These are phyloP conservation scores for Citrus trifoliata DNA, from an alignment of 345 rosid genomes.

Conservation along the genomic window DNA sequence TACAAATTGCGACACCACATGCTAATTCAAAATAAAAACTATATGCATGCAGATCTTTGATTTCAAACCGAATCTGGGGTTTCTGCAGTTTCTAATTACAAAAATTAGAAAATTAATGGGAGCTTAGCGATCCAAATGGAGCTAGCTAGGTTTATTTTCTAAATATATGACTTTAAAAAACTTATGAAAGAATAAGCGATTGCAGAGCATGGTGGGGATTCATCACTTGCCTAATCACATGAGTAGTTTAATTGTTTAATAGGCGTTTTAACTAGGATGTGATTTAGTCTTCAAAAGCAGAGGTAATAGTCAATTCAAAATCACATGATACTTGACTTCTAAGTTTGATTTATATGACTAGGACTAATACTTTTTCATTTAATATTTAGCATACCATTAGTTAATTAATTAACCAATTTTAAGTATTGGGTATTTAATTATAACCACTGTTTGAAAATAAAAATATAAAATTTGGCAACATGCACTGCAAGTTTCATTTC, in stretches of 20 bases:
- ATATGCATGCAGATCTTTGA: neutral
- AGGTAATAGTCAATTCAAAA: slow-evolving; percentile 15
- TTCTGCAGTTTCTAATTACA: neutral
- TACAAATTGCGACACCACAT: slow-evolving; percentile 5
- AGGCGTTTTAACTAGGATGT: neutral
- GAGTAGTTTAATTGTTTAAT: slow-evolving; percentile 12
- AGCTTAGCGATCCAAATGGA: neutral
- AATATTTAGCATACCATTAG: neutral
- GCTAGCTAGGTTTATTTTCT: too few relatives aligned
- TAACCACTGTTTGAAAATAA: too few relatives aligned
- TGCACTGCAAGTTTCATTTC: too few relatives aligned
- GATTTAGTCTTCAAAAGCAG: neutral
- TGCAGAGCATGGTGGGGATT: neutral
- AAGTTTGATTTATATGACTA: neutral
- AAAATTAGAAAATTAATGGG: neutral
- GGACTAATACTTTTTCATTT: neutral
- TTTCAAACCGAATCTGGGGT: neutral
- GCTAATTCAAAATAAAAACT: neutral
- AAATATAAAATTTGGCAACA: too few relatives aligned
- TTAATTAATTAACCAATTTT: neutral
- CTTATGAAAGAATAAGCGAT: neutral
- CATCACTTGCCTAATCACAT: slow-evolving; percentile 28
- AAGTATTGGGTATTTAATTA: neutral
- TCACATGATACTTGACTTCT: slow-evolving; percentile 18
- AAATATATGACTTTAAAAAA: too few relatives aligned